Conservation (phyloP, 305 asterid species). For the Rubia balearica region DNA sequence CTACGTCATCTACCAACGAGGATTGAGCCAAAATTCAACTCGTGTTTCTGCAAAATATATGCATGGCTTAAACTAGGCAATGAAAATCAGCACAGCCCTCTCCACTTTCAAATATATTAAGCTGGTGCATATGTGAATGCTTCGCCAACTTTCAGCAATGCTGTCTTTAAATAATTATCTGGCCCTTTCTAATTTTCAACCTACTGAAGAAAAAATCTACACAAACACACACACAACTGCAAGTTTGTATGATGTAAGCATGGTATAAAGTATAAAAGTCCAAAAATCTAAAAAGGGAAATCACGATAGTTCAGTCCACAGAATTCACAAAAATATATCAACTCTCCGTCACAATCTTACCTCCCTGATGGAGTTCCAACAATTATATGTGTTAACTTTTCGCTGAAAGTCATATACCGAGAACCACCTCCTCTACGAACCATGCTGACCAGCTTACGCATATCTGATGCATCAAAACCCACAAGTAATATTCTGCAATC, state of each 20-base stretch:
- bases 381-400: constrained; percentile 79
- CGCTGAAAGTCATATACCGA: constrained; percentile 73
- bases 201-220: neutral
- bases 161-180: neutral
- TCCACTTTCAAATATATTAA: neutral
- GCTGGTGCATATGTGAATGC: neutral
- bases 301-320: neutral
- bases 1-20: neutral
- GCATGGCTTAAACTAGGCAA: neutral
- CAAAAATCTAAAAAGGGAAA: neutral
- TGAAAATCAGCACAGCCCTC: neutral
- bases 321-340: neutral
- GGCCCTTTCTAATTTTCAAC: neutral
- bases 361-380: constrained; percentile 78
- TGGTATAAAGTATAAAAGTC: neutral
- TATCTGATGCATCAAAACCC: constrained; percentile 77
- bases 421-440: constrained; percentile 95
- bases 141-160: neutral
- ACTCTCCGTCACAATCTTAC: constrained; percentile 42
- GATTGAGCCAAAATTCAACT: neutral
- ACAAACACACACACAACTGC: neutral
- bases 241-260: neutral
- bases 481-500: constrained; percentile 82
- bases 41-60: neutral
- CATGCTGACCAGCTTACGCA: constrained; percentile 83